These are phyloP conservation scores for Cinchona pubescens DNA, from an alignment of 257 asterid species.

Conservation along the genomic window DNA sequence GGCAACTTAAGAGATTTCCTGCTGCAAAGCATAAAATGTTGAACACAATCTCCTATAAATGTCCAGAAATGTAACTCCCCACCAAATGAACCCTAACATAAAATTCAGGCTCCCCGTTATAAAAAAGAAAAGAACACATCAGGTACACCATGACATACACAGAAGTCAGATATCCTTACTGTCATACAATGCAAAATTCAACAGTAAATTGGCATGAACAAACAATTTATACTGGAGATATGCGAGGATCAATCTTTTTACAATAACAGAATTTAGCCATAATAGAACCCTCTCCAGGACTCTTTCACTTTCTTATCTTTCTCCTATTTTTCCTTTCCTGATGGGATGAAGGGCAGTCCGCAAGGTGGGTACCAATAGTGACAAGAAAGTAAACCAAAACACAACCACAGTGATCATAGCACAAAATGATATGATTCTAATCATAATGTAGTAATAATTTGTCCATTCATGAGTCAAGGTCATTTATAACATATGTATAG, in stretches of 20 bases:
- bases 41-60: background rate
- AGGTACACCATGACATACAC: background rate
- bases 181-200: background rate
- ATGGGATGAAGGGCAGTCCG: background rate
- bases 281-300: background rate
- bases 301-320: background rate
- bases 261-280: background rate
- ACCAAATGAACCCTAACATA: background rate
- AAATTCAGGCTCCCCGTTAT: background rate
- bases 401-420: background rate
- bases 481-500: background rate
- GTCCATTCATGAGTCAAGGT: background rate
- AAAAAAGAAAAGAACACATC: background rate
- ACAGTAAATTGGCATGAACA: background rate
- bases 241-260: background rate
- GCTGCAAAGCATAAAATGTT: background rate
- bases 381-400: background rate
- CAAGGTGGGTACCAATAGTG: background rate
- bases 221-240: background rate
- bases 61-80: background rate
- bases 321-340: background rate
- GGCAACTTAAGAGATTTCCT: background rate
- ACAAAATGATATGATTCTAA: background rate
- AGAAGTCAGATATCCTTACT: background rate
- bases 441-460: constrained; percentile 15